A percentile compares a stretch with the other conserved stretches of the same genome.
Evolutionary conservation across 2,329 filamentous ascomycete species (phyloP).

Genomic region (Venturia aucupariae): DNA sequence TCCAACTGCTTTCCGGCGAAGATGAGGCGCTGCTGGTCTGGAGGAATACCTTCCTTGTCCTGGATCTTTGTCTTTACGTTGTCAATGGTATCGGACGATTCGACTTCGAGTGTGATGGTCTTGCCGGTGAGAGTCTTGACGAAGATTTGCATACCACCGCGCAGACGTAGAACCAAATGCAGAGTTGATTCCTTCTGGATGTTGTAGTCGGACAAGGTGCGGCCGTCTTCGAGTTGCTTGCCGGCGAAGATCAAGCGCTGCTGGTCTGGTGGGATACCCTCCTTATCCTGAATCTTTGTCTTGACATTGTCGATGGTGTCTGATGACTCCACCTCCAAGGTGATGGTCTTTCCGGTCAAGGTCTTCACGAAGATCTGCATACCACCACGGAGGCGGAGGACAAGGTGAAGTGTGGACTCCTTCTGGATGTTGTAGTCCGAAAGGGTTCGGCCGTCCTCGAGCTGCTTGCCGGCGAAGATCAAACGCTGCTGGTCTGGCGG

Average conservation of each 20-base stretch:
- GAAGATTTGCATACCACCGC: constrained; percentile 56
- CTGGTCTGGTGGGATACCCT: constrained; percentile 50
- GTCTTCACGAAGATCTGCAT: constrained; percentile 58
- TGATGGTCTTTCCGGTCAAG: constrained; percentile 50
- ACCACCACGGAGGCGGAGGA: constrained; percentile 61
- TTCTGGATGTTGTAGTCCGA: constrained; percentile 96
- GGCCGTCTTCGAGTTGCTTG: constrained; percentile 49
- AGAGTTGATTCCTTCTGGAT: constrained; percentile 83
- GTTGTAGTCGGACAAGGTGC: constrained; percentile 58
- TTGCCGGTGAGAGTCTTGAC: constrained; percentile 53
- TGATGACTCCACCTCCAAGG: constrained; percentile 31
- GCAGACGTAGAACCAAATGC: constrained; percentile 65
- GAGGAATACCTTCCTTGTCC: constrained; percentile 86
- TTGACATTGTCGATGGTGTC: constrained; percentile 34
- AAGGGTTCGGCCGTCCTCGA: constrained; percentile 87
- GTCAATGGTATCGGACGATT: constrained; percentile 79
- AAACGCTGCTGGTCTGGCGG: constrained; percentile 94
- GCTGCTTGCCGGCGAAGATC: constrained; percentile 95
- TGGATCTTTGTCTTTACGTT: constrained; percentile 97
- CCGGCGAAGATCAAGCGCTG: constrained; percentile 50
- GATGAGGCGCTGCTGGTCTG: constrained; percentile 49
- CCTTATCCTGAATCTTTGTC: constrained; percentile 47
- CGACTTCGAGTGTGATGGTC: constrained; percentile 58
- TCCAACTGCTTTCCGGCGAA: constrained; percentile 54
- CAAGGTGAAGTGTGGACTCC: constrained; percentile 61